Conservation (phyloP, 192 early-diverging fungal genomes). For the Coemansia erecta region DNA sequence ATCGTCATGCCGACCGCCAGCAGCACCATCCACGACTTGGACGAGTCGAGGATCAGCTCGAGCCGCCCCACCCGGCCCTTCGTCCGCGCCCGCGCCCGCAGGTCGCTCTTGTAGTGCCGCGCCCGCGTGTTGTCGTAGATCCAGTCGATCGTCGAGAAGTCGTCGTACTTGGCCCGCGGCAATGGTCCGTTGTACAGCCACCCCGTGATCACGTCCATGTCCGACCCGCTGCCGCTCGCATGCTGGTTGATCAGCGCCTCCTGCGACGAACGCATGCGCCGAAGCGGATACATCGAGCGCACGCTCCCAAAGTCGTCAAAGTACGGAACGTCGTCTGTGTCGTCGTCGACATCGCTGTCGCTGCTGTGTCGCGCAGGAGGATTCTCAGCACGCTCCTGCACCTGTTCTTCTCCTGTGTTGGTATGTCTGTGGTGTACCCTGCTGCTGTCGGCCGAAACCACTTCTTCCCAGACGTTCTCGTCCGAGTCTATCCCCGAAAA, state of each 20-base stretch:
- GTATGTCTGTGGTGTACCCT: background rate
- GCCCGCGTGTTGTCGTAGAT: constrained; percentile 51
- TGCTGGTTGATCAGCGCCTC: constrained; percentile 28
- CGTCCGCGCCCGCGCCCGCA: constrained; percentile 16
- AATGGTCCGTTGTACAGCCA: constrained; percentile 52
- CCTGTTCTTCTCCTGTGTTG: background rate
- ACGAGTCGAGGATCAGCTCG: constrained; percentile 19
- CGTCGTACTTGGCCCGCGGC: constrained; percentile 51
- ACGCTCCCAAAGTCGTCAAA: constrained; percentile 18
- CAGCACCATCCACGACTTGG: constrained; percentile 45
- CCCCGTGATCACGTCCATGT: constrained; percentile 48
- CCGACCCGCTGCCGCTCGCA: constrained; percentile 10
- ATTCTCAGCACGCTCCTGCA: background rate
- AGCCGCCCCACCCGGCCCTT: constrained; percentile 15
- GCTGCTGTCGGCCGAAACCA: background rate
- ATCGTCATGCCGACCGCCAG: constrained; percentile 41
- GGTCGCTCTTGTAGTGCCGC: constrained; percentile 31
- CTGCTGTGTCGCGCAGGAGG: background rate
- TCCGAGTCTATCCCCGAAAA: background rate
- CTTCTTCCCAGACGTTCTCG: constrained; percentile 7
- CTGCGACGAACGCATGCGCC: constrained; percentile 33
- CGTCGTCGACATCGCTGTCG: background rate
- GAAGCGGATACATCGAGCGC: constrained; percentile 27
- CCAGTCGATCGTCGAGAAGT: constrained; percentile 56
- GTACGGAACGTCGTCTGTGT: constrained; percentile 15